Evolutionary conservation across 2,329 filamentous ascomycete species (phyloP), one percentile per base, ranked within the genome.

Genomic region (Aulographum hederae): DNA sequence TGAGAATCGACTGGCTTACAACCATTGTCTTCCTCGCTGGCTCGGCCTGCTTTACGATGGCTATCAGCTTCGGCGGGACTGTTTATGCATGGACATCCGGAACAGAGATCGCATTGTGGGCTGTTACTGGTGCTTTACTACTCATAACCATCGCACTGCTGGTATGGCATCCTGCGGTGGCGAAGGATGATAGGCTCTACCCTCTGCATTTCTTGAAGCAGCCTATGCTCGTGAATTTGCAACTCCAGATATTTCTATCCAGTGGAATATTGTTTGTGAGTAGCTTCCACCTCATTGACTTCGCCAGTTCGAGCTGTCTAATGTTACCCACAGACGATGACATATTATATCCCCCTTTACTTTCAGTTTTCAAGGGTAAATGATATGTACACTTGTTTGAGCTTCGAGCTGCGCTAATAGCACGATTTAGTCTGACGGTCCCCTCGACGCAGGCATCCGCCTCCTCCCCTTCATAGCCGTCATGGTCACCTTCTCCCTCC

Each of bases 271-370:
- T n/a, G n/a, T n/a, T n/a, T n/a, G n/a, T n/a, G n/a, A n/a, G n/a
- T n/a, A n/a, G n/a, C n/a, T n/a, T n/a, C n/a, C n/a, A n/a, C n/a
- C n/a, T n/a, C n/a, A n/a, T n/a, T n/a, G n/a, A n/a, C n/a, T n/a
- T n/a, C n/a, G n/a, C n/a, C n/a, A n/a, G n/a, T n/a, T n/a, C n/a
- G n/a, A n/a, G n/a, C n/a, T n/a, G n/a, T n/a, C n/a, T n/a, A n/a
- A n/a, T n/a, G n/a, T n/a, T n/a, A n/a, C n/a, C n/a, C n/a, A n/a
- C n/a, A n/a, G n/a, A n/a, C n/a, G n/a, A n/a, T n/a, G n/a, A 48
- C 63, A 4, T 70, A 69, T 46, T 70, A 63, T 44, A 57, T 63
- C 5, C 66, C 67, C 0, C 46, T 69, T 1, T 68, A 57, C 46
- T 69, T 69, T 43, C 60, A 65, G 35, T 70, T 69, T 41, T 53